Evolutionary conservation across 2,329 filamentous ascomycete genomes (phyloP), one percentile per base, ranked within the genome.

Genomic region (Pyrenophora teres): DNA sequence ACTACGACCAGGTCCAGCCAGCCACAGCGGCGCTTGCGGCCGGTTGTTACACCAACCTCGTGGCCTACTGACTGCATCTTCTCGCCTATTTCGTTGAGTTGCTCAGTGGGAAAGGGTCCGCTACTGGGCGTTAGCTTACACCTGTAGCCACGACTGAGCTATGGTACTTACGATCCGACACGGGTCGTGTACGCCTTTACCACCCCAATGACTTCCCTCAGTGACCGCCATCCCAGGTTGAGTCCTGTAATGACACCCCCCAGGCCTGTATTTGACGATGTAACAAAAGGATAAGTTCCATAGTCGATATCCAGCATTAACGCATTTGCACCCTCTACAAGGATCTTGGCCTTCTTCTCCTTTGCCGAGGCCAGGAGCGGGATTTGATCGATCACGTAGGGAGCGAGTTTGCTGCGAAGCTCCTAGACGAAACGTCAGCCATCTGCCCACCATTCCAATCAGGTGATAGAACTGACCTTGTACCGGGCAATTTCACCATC

Each of bases 1-100:
- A 89, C 73, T 6, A 89, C 81, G 30, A 89, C 85, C 4, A 90
- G 79, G 63, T 90, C 87, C 37, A 87, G 77, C 84, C 83, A 86
- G 42, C 85, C 83, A 60, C 84, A 86, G 49, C 84, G 79, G 33
- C 85, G 79, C 70, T 78, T 82, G 50, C 85, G 80, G 45, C 85
- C 84, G 35, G 84, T 87, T 37, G 76, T 78, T 13, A 78, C 76
- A 53, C 84, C 81, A 49, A 80, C 78, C 63, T 86, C 83, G 50
- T 77, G 77, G 39, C 83, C 83, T 30, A 83, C 71, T 38, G 69
- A 64, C 62, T 86, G 83, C 25, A 86, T 76, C 65, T 79, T 82
- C 31, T 84, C 80, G 57, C 83, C 83, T 23, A 75, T 64, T 44
- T 78, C 77, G 69, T 85, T 84, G 48, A 83, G 71, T 65, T 84